phyloP scores from a whole-genome alignment of 2,329 filamentous ascomycete genomes.

The Chaetoscypha palmicola region DNA sequence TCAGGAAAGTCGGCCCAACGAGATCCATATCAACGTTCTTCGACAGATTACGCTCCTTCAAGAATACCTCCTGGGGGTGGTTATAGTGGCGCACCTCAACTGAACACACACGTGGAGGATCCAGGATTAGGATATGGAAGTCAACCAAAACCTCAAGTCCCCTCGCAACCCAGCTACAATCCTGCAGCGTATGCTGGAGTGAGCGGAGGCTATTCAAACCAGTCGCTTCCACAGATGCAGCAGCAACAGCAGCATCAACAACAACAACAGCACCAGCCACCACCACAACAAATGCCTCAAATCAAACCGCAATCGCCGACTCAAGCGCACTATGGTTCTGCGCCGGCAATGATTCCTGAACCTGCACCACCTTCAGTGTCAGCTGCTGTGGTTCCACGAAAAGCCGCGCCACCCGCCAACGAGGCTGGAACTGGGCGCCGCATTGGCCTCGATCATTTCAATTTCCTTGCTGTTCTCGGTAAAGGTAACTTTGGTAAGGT shows the following conservation, averaged over 20 bases:
- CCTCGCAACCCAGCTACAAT: conserved; percentile 63
- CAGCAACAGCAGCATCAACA: conserved; percentile 30
- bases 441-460: conserved; percentile 97
- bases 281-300: conserved; percentile 21
- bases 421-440: conserved; percentile 68
- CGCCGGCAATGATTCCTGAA: conserved; percentile 26
- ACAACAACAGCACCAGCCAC: conserved; percentile 11
- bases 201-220: conserved; percentile 44
- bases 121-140: conserved; percentile 15
- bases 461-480: conserved; percentile 94
- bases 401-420: conserved; percentile 63
- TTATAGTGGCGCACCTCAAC: conserved; percentile 16
- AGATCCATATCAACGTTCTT: conserved; percentile 26
- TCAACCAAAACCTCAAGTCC: conserved; percentile 33
- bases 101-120: conserved; percentile 23
- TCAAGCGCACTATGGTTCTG: conserved; percentile 23
- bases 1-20: conserved; percentile 32
- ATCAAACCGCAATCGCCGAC: conserved; percentile 32
- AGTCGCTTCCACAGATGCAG: conserved; percentile 35
- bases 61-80: conserved; percentile 14
- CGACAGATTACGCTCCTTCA: conserved; percentile 26
- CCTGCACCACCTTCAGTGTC: conserved; percentile 24
- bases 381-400: conserved; percentile 36
- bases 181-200: conserved; percentile 68
- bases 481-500: conserved; percentile 99